Evolutionary conservation across 352 stramenopile genomes (phyloP), one percentile per base, ranked within the genome.

Genomic region (Achlya hypogyna): DNA sequence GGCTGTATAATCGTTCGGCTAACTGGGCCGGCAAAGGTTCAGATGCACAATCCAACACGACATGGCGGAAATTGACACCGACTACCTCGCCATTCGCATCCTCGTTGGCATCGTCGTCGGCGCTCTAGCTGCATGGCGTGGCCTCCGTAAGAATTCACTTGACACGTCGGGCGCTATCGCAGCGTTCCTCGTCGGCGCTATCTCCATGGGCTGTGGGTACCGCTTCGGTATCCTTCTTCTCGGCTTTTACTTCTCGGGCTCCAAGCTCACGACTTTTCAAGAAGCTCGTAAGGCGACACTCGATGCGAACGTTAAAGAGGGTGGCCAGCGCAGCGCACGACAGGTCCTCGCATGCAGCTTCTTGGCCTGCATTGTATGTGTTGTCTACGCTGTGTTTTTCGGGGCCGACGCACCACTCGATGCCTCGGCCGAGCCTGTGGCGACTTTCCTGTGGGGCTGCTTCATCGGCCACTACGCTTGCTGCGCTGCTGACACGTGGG

Each of bases 401-500:
- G 81, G 75, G 22, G 66, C 69, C 12, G 75, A 79, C 18, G 62
- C 49, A 6, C 52, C 45, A 1, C 69, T 91, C 22, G 72, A 87
- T 22, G 86, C 87, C 22, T 27, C 62, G 1, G 18, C 3, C 8
- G 45, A 73, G 18, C 77, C 78, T 4, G 14, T 68, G 14, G 69
- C 65, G 29, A 88, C 78, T 27, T 78, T 81, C 27, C 59, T 93
- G 27, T 58, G 93, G 31, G 72, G 82, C 64, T 87, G 77, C 34
- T 94, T 95, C 70, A 81, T 98, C 14, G 89, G 88, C 12, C 93
- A 98, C 72, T 97, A 98, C 72, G 91, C 93, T 4, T 97, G 88
- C 45, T 97, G 87, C 53, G 78, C 92, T 8, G 93, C 84, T 0
- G 94, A 98, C 74, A 98, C 95, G 18, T 96, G 95, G 82, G 91